Base-by-base conservation (phyloP, 805 yeast genomes). In the Wickerhamiella qilinensis region DNA sequence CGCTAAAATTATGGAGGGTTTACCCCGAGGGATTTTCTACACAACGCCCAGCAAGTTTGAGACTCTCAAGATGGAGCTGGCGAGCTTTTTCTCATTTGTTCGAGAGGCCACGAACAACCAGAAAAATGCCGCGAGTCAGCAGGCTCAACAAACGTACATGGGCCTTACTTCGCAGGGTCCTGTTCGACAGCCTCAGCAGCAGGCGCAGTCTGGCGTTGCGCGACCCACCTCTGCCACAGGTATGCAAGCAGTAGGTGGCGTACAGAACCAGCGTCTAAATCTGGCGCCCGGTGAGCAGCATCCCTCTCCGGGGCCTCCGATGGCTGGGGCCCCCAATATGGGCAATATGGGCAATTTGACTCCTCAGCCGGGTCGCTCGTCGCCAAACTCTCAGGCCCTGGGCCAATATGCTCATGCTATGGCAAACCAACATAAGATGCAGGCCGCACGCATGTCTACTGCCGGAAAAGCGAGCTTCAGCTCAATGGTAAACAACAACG, bases 31-130 rank as follows among this genome's bases (percentile, higher is more conserved):
- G 3, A 63, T 68, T 18, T 83, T 69, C 51, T 69, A 75, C 44
- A 86, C 86, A 1, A 71, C 73, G n/a, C 78, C 79, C 14, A 82
- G 75, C 35, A 64, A 81, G 30, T 62, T 82, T 38, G 81, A 73
- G 33, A 77, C 75, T 56, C 68, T 84, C 40, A 73, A 77, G 43
- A 60, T 65, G 35, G 93, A 84, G 49, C 75, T 81, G 40, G 79
- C 75, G 39, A 72, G 75, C 52, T 84, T 78, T 52, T 75, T 79
- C 59, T 73, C 73, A 38, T 79, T 72, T 55, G 84, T 84, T 45
- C 73, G 74, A 43, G 82, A 77, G 27, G 82, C 73, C 46, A 52
- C 73, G 41, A 27, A 32, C 36, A 29, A 15, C 30, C 52, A 33
- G 25, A 24, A 52, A 52, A 39, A 16, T 38, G 56, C 22, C 37